Base-by-base conservation (phyloP, 2,329 filamentous ascomycete genomes). In the Botrytis elliptica region DNA sequence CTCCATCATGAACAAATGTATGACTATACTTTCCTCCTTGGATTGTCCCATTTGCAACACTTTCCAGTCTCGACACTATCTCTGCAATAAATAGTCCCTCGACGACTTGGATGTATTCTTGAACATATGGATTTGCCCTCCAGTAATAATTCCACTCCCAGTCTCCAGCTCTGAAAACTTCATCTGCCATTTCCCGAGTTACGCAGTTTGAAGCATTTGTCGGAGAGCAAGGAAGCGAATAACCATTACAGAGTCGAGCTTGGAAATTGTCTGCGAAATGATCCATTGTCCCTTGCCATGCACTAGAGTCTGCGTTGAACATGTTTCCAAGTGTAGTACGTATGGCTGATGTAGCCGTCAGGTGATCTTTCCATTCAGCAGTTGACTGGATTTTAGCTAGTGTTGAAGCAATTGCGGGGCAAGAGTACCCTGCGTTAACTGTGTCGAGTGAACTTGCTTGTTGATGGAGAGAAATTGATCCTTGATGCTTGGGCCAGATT, bases 71-170 rank as follows among this genome's bases (percentile, higher is more conserved):
- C 18, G 76, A 71, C n/a, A 83, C 69, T 2, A 83, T 79, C 72
- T 83, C 82, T 0, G 80, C 79, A 55, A 83, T 82, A 42, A 83
- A 83, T 18, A 83, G 72, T 14, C 82, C 82, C 71, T 83, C 80
- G 2, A 82, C 79, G 2, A 81, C 74, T 71, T 81, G 81, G 52
- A 83, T 83, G 60, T 83, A 83, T 64, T 78, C 77, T n/a, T 76
- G 77, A 5, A 77, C 82, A 59, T 83, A 78, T 0, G 78, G 76
- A 59, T 81, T 83, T 5, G 75, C 75, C 12, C 82, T 80, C 81
- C 81, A 83, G 76, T 81, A 83, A 75, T 83, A 83, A 65, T 83
- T 83, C 81, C 82, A 83, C 70, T 83, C 81, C 82, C 82, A 83
- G 66, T 83, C 82, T 9, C 82, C 82, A 2, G 82, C 82, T 44